Percentiles rank a stretch among this genome's conserved stretches.
These are phyloP conservation scores for Pseudocercospora crystallina DNA, from an alignment of 2,329 filamentous ascomycete species.

Conservation along the genomic window DNA sequence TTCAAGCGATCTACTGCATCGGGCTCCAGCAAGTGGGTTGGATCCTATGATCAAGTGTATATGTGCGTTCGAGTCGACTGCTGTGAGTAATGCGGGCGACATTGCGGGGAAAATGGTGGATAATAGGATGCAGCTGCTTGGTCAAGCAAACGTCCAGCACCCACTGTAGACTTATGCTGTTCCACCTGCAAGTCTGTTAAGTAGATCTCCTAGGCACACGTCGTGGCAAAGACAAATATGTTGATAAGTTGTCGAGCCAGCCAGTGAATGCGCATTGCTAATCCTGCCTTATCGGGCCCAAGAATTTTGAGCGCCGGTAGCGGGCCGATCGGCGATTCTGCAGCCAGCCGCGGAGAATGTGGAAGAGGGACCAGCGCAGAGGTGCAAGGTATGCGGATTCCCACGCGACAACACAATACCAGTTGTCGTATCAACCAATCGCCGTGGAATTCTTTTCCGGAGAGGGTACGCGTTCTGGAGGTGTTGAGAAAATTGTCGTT, in stretches of 20 bases:
- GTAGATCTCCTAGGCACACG: constrained; percentile 6
- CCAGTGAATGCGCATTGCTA: constrained; percentile 16
- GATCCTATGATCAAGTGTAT: constrained; percentile 84
- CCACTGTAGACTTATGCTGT: too few relatives aligned
- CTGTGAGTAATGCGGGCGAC: constrained; percentile 65
- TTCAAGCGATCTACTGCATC: constrained; percentile 75
- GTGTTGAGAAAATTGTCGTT: neutral
- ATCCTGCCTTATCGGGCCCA: constrained; percentile 12
- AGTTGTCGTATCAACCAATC: neutral
- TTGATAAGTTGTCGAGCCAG: constrained; percentile 10
- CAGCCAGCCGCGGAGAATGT: constrained; percentile 6
- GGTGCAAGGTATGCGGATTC: too few relatives aligned
- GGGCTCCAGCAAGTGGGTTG: constrained; percentile 80
- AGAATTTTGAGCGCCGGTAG: constrained; percentile 3
- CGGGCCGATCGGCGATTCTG: neutral
- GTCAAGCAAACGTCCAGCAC: too few relatives aligned
- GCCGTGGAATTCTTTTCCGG: constrained; percentile 2
- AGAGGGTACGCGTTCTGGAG: neutral
- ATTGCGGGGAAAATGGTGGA: constrained; percentile 29
- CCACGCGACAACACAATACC: too few relatives aligned
- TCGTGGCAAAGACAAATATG: constrained; percentile 11
- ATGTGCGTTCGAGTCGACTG: constrained; percentile 67
- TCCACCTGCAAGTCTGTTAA: neutral
- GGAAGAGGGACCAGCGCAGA: neutral
- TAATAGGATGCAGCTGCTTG: constrained; percentile 1